phyloP scores from a whole-genome alignment of 345 rosid species.

The Camelina sativa region DNA sequence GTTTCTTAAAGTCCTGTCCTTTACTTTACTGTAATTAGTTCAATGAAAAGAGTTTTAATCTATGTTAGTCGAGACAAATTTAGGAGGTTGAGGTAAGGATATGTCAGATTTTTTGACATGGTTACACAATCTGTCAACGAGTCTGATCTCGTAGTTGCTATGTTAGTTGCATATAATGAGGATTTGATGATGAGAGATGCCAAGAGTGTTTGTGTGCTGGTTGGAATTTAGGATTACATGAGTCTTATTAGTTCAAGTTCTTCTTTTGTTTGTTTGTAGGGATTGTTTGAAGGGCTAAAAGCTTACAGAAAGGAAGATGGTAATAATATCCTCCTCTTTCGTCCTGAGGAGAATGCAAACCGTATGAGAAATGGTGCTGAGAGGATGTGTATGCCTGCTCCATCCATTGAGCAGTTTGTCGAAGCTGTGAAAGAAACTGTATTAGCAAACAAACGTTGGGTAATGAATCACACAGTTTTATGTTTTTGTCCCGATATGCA shows the following conservation, averaged over 20 bases:
- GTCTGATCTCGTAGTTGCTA: not conserved
- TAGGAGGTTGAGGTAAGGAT: too few species aligned
- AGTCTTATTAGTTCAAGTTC: not conserved
- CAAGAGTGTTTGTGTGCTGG: conserved; percentile 2
- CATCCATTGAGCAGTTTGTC: conserved; percentile 82
- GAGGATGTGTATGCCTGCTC: conserved; percentile 96
- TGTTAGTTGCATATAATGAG: conserved; percentile 1
- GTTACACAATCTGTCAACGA: conserved; percentile 2
- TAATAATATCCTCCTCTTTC: conserved; percentile 68
- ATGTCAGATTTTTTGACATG: too few species aligned
- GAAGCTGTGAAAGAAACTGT: conserved; percentile 86
- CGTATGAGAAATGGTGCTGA: conserved; percentile 90
- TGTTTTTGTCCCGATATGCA: not conserved
- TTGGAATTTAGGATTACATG: not conserved
- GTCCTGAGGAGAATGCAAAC: conserved; percentile 88
- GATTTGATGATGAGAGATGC: conserved; percentile 5
- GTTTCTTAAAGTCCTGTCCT: not conserved
- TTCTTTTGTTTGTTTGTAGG: conserved; percentile 48
- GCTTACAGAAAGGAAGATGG: conserved; percentile 84
- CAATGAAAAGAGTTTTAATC: too few species aligned
- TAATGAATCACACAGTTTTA: conserved; percentile 36
- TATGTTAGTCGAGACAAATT: too few species aligned
- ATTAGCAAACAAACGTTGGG: conserved; percentile 96
- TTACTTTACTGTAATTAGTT: not conserved
- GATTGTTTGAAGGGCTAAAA: conserved; percentile 93